Base-by-base conservation (phyloP, 1,139 yeast species). In the Scheffersomyces insectosa region DNA sequence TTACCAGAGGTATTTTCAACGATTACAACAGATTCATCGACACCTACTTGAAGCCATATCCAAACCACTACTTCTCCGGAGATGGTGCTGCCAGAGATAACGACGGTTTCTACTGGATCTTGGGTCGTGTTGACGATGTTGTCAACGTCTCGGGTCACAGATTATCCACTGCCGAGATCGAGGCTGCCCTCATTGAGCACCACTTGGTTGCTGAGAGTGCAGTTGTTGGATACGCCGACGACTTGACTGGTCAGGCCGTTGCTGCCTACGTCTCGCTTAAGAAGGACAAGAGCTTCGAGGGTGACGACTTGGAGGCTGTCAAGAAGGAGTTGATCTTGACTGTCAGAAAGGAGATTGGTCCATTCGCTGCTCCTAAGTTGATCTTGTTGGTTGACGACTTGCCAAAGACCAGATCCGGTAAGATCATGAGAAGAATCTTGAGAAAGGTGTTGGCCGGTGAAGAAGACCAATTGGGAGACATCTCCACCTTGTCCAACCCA, bases 381-480 rank as follows among this genome's bases (percentile, higher is more conserved):
- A 83, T 85, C 54, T 72, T 85, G 46, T 67, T 85, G 45, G 88
- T 85, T 44, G 85, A 83, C 56, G 93, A 85, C 59, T 78, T 85
- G 60, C 93, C 93, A 60, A 85, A 85, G 75, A 85, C 93, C 7
- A 80, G 93, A 71, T 83, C 89, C 1, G 93, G 93, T 59, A 85
- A 85, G 70, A 84, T 85, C 50, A 85, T 85, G 93, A 80, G 93
- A 76, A 79, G 93, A 72, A 84, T 85, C 55, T 76, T 85, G 61
- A 79, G 93, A 67, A 85, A 85, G 68, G 82, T 85, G 42, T 72
- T 84, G 55, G 88, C 89, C 43, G 88, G 88, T 45, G 91, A 85
- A 68, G 87, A 83, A 57, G 90, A 84, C 56, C 88, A 78, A 63
- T 72, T 85, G 54, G 93, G 93, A 46, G 93, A 85, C 63, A 82